A percentile compares a stretch with the other conserved stretches of the same genome.
These are phyloP conservation scores for Mycena filopes DNA, from an alignment of 768 basidiomycete genomes.

Conservation along the genomic window DNA sequence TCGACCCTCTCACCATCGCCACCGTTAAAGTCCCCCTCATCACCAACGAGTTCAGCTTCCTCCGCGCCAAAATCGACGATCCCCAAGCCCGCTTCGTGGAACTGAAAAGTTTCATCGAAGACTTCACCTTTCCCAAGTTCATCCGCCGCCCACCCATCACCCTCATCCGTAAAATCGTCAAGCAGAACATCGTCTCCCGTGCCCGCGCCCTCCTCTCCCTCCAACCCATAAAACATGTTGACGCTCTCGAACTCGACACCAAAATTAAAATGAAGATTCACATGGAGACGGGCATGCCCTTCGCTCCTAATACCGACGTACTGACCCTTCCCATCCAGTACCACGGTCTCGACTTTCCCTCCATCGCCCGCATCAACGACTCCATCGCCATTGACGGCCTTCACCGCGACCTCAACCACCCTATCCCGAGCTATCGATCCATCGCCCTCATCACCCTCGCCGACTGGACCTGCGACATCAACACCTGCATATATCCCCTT, in stretches of 20 bases:
- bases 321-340: constrained; percentile 22
- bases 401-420: constrained; percentile 39
- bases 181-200: constrained; percentile 35
- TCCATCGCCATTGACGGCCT: constrained; percentile 33
- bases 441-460: constrained; percentile 19
- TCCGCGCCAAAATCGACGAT: constrained; percentile 35
- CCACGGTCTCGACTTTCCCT: constrained; percentile 38
- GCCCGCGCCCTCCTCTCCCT: constrained; percentile 34
- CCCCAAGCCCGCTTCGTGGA: constrained; percentile 25
- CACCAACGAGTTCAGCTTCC: constrained; percentile 34
- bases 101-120: constrained; percentile 31
- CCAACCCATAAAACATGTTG: constrained; percentile 33
- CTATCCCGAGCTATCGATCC: constrained; percentile 28
- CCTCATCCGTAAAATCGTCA: constrained; percentile 31
- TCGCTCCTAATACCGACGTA: constrained; percentile 21
- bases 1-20: constrained; percentile 19
- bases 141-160: constrained; percentile 32
- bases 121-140: constrained; percentile 38
- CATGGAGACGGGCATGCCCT: constrained; percentile 37
- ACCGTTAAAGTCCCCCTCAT: constrained; percentile 19
- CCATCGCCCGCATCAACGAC: constrained; percentile 34
- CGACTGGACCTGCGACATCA: constrained; percentile 29
- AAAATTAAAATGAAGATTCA: constrained; percentile 32
- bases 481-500: constrained; percentile 16
- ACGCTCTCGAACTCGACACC: constrained; percentile 35